These are phyloP conservation scores for Phylloporus sp. DNA, from an alignment of 768 basidiomycete genomes.

Conservation along the genomic window DNA sequence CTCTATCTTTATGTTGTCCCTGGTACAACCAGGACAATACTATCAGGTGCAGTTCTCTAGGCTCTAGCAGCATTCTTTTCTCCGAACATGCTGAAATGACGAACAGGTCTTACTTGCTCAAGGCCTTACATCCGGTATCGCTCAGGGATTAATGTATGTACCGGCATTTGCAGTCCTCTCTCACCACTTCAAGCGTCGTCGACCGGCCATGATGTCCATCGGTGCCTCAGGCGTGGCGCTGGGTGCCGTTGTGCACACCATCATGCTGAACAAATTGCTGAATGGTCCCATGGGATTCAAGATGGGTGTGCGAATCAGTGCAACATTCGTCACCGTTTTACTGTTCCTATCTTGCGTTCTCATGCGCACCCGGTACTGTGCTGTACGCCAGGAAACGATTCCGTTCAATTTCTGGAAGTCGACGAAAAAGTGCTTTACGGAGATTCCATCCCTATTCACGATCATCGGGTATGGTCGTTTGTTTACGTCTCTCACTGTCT, in stretches of 20 bases:
- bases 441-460: constrained; percentile 24
- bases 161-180: constrained; percentile 41
- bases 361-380: constrained; percentile 33
- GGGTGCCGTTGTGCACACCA: constrained; percentile 55
- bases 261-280: constrained; percentile 50
- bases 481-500: neutral
- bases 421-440: constrained; percentile 19
- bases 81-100: neutral
- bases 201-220: constrained; percentile 44
- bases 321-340: constrained; percentile 34
- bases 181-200: constrained; percentile 41
- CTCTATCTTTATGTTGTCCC: constrained; percentile 37
- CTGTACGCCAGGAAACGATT: neutral
- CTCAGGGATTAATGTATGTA: constrained; percentile 42
- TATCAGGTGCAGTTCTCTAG: neutral
- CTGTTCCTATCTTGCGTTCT: constrained; percentile 37
- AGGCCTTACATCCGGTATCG: constrained; percentile 41
- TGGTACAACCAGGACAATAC: constrained; percentile 29
- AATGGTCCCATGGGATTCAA: constrained; percentile 45
- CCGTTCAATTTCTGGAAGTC: constrained; percentile 15
- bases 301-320: constrained; percentile 37
- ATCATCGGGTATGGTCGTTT: constrained; percentile 18
- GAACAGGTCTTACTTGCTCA: constrained; percentile 42
- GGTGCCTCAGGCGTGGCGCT: constrained; percentile 45
- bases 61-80: neutral